phyloP scores from a whole-genome alignment of 2,329 filamentous ascomycete species.

The Diatrype stigma region DNA sequence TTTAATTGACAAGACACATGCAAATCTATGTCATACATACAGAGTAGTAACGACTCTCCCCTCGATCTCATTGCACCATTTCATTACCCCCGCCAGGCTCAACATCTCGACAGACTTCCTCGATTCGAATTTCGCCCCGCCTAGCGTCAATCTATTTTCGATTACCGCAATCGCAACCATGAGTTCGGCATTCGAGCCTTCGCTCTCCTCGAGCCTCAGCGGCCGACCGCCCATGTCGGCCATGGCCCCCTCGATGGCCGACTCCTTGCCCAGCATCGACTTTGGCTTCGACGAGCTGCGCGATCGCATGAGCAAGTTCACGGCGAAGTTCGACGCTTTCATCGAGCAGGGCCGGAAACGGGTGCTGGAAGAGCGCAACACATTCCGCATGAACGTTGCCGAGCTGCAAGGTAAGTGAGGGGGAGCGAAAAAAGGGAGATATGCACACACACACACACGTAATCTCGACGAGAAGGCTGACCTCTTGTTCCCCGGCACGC shows the following conservation, averaged over 20 bases:
- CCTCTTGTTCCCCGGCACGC: constrained; percentile 4
- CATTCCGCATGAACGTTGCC: constrained; percentile 84
- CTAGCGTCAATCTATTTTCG: neutral
- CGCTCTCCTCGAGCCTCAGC: constrained; percentile 59
- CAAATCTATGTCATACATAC: neutral
- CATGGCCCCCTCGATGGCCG: constrained; percentile 63
- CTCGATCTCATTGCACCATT: neutral
- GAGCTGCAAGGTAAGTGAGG: constrained; percentile 73
- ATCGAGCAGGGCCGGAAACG: constrained; percentile 88
- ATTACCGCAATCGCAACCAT: constrained; percentile 34
- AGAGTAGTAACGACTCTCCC: too few relatives aligned
- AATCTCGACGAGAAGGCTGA: too few relatives aligned
- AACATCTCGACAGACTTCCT: neutral
- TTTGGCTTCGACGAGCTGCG: constrained; percentile 96
- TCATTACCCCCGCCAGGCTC: neutral
- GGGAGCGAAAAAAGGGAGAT: neutral
- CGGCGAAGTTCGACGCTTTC: constrained; percentile 83
- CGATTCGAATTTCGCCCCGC: too few relatives aligned
- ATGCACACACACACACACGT: too few relatives aligned
- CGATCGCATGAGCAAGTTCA: constrained; percentile 93
- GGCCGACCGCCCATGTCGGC: constrained; percentile 55
- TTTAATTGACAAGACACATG: neutral
- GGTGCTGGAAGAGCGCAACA: constrained; percentile 87
- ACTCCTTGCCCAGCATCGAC: constrained; percentile 81
- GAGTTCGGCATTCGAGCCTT: constrained; percentile 63